Percentiles rank a stretch among this genome's conserved stretches.
Evolutionary conservation across 495 filamentous ascomycete genomes (phyloP).

Genomic region (Bacidia rubella): DNA sequence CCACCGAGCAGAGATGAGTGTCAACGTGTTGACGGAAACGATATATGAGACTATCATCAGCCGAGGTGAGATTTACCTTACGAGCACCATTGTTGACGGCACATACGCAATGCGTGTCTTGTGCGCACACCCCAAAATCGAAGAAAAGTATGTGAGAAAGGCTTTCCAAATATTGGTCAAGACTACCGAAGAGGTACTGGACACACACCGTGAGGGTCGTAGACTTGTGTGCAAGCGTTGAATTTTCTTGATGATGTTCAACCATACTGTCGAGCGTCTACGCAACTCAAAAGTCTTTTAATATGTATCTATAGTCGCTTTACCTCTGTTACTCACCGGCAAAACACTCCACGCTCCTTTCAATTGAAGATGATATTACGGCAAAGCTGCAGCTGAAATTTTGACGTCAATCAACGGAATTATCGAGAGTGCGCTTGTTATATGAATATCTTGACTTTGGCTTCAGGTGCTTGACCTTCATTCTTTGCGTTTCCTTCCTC

Average conservation of each 20-base stretch:
- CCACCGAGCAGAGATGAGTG: not conserved
- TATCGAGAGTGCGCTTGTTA: not conserved
- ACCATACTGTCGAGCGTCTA: not conserved
- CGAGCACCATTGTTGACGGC: constrained; percentile 60
- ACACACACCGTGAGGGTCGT: not conserved
- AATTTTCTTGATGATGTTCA: not conserved
- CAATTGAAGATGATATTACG: not conserved
- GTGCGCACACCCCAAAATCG: constrained; percentile 48
- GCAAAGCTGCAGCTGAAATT: not conserved
- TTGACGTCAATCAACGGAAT: not conserved
- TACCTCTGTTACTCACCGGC: not conserved
- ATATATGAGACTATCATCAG: constrained; percentile 65
- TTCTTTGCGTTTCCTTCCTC: not conserved
- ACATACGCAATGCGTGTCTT: constrained; percentile 69
- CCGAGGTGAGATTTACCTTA: constrained; percentile 68
- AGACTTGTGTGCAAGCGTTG: not conserved
- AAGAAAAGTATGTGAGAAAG: constrained; percentile 54
- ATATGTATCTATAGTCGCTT: not conserved
- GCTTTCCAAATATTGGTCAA: constrained; percentile 65
- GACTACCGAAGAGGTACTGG: constrained; percentile 46
- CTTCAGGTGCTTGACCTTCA: not conserved
- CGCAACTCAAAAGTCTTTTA: not conserved
- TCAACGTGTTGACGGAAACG: constrained; percentile 46
- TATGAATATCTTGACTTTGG: not conserved
- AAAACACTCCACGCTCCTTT: not conserved